Conservation (phyloP, 495 filamentous ascomycete genomes). For the Penicillium salamii region DNA sequence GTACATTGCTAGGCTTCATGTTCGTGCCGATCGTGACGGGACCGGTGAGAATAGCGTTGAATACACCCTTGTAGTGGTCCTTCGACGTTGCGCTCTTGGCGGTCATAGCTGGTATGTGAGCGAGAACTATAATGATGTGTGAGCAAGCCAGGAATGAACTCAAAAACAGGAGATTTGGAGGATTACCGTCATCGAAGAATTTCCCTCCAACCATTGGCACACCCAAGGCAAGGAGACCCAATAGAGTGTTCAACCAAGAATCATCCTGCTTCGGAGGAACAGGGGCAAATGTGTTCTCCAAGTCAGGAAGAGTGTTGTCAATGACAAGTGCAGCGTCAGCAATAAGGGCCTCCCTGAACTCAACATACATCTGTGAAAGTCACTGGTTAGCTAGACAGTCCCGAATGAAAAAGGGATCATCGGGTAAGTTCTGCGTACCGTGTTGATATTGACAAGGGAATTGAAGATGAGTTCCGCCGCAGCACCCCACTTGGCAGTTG, state of each 20-base stretch:
- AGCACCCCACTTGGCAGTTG: slow-evolving; percentile 7
- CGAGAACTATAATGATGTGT: neutral
- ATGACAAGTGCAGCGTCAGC: slow-evolving; percentile 2
- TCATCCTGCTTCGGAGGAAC: slow-evolving; percentile 16
- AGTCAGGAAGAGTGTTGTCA: slow-evolving; percentile 8
- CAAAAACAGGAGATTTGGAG: neutral
- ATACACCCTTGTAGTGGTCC: neutral
- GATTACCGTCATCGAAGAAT: slow-evolving; percentile 15
- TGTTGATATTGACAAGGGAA: slow-evolving; percentile 25
- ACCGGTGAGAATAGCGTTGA: neutral
- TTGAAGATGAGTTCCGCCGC: slow-evolving; percentile 29
- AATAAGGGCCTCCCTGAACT: slow-evolving; percentile 4
- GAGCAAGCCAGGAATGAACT: neutral
- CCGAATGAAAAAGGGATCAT: neutral
- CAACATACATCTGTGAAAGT: slow-evolving; percentile 4
- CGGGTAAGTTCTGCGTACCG: neutral
- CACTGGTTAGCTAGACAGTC: neutral
- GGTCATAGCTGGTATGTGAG: neutral
- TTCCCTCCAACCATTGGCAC: slow-evolving; percentile 13
- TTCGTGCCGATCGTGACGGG: neutral
- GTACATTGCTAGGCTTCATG: neutral
- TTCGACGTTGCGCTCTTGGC: neutral
- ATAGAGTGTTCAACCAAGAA: slow-evolving; percentile 22
- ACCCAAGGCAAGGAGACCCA: slow-evolving; percentile 24
- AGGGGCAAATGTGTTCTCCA: slow-evolving; percentile 31